phyloP scores from a whole-genome alignment of 352 stramenopile species.

The Phytophthora sp. region DNA sequence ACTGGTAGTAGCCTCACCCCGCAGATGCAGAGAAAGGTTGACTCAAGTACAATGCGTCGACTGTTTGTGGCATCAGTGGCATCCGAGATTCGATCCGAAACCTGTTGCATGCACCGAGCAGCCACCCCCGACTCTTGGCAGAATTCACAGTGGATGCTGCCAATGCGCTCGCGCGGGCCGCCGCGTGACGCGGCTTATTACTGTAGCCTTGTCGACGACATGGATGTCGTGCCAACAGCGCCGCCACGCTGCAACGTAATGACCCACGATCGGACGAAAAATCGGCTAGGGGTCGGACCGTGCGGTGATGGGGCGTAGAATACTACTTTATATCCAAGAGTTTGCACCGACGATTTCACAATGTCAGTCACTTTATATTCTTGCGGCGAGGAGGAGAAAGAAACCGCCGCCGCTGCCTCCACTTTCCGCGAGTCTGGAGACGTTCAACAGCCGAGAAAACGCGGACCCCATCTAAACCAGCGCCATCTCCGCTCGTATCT shows the following conservation, averaged over 20 bases:
- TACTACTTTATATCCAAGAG: conserved; percentile 34
- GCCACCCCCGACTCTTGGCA: too few species aligned
- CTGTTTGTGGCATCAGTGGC: conserved; percentile 9
- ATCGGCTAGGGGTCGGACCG: conserved; percentile 37
- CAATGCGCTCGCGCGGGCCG: background rate
- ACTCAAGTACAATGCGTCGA: conserved; percentile 34
- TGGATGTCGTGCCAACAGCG: conserved; percentile 5
- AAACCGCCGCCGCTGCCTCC: conserved; percentile 19
- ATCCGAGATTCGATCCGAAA: conserved; percentile 5
- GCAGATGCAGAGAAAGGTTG: conserved; percentile 21
- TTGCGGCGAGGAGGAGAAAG: conserved; percentile 12
- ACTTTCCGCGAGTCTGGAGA: conserved; percentile 17
- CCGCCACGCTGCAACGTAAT: conserved; percentile 28
- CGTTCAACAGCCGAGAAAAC: background rate
- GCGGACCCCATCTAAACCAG: background rate
- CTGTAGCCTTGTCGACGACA: background rate
- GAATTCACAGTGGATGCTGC: too few species aligned
- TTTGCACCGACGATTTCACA: conserved; percentile 25
- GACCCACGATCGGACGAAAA: conserved; percentile 31
- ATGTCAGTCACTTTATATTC: conserved; percentile 27
- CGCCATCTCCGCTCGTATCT: conserved; percentile 5
- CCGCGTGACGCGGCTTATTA: background rate
- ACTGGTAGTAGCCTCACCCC: too few species aligned
- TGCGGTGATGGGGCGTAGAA: conserved; percentile 10
- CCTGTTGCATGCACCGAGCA: too few species aligned